Conservation (phyloP, 176 grass and related monocot species). For the Tuctoria greenei region DNA sequence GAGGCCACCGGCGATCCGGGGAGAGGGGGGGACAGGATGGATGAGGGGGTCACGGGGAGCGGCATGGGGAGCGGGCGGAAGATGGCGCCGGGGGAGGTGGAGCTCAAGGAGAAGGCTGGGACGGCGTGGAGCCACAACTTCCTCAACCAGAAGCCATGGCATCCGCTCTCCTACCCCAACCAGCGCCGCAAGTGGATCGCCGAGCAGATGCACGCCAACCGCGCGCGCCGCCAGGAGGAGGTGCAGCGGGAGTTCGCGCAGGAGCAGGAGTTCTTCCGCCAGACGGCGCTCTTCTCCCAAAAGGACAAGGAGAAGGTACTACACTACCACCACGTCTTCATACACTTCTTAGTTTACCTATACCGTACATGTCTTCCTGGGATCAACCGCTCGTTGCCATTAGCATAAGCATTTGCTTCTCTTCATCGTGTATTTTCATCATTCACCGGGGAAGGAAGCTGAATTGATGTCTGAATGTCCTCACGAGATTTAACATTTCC, state of each 20-base stretch:
- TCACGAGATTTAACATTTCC: neutral
- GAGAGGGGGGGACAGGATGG: constrained; percentile 40
- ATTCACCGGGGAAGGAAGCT: neutral
- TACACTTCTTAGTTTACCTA: neutral
- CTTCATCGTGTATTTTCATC: neutral
- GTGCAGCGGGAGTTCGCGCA: constrained; percentile 78
- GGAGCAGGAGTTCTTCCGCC: constrained; percentile 99
- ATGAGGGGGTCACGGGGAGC: constrained; percentile 64
- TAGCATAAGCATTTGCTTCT: neutral
- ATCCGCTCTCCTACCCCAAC: constrained; percentile 92
- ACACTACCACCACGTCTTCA: neutral
- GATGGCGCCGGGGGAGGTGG: constrained; percentile 68
- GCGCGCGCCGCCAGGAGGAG: constrained; percentile 67
- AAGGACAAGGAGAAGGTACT: constrained; percentile 98
- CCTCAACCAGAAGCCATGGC: constrained; percentile 98
- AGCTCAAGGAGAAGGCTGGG: constrained; percentile 82
- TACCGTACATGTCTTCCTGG: neutral
- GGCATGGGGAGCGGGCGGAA: constrained; percentile 39
- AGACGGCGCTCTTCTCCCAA: constrained; percentile 83
- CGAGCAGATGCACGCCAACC: constrained; percentile 77
- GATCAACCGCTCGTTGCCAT: neutral
- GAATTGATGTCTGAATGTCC: neutral
- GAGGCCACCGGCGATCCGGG: neutral
- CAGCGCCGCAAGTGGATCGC: constrained; percentile 99
- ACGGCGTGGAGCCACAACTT: constrained; percentile 98